Evolutionary conservation across 768 basidiomycete genomes (phyloP).

Genomic region (Rhodotorula paludigena): DNA sequence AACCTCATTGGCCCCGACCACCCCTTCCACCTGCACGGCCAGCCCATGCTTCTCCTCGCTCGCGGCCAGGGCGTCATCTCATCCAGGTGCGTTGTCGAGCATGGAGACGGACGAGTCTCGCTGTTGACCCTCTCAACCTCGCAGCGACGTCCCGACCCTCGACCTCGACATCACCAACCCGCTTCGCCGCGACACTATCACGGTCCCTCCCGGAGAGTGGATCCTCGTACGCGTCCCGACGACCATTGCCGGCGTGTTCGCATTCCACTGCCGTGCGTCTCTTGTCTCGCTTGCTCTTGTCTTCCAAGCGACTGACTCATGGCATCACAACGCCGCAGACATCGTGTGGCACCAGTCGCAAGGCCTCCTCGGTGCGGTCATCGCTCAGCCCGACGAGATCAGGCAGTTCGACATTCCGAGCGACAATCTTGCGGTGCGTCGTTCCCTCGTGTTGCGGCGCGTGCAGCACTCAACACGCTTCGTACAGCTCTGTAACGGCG

Average conservation of each 20-base stretch:
- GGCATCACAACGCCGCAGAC: not conserved
- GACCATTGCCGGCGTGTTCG: conserved; percentile 3
- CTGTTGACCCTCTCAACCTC: not conserved
- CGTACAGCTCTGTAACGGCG: conserved; percentile 11
- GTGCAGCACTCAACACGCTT: too few relatives aligned
- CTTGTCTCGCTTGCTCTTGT: not conserved
- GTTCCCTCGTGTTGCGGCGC: too few relatives aligned
- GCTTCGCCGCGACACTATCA: conserved; percentile 16
- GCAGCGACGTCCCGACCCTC: not conserved
- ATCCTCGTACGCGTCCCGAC: conserved; percentile 3
- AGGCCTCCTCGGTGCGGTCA: conserved; percentile 14
- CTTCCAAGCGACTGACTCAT: not conserved
- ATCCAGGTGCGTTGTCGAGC: not conserved
- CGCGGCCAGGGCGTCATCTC: not conserved
- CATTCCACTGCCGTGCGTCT: conserved; percentile 5
- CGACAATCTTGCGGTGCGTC: conserved; percentile 2
- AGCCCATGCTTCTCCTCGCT: not conserved
- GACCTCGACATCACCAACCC: conserved; percentile 8
- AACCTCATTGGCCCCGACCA: conserved; percentile 9
- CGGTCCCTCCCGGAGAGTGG: not conserved
- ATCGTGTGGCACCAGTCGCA: not conserved
- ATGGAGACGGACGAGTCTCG: too few relatives aligned
- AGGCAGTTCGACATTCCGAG: not conserved
- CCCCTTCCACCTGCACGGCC: conserved; percentile 13
- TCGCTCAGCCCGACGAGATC: conserved; percentile 6